Percentiles rank a stretch among this genome's conserved stretches.
Evolutionary conservation across 23 red algal genomes (phyloP).

Genomic region (Gracilariopsis chorda): DNA sequence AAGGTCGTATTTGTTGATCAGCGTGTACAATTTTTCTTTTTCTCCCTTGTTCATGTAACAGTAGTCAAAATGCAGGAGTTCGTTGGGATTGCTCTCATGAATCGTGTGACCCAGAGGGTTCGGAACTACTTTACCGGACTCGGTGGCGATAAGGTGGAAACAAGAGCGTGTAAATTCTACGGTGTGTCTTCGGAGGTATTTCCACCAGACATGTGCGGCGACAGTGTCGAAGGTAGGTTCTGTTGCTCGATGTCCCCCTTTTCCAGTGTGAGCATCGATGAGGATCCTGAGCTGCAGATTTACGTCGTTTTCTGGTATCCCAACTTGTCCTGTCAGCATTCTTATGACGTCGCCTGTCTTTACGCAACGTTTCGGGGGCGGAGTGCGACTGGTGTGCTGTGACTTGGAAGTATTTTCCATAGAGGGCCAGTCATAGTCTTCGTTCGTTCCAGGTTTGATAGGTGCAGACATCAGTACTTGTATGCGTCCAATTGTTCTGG

Average conservation of each 20-base stretch:
- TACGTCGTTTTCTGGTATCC: not conserved
- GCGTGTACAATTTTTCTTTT: constrained; percentile 5
- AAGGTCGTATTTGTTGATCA: constrained; percentile 36
- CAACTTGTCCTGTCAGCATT: not conserved
- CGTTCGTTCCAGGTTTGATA: not conserved
- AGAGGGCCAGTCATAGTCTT: not conserved
- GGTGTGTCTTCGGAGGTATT: not conserved
- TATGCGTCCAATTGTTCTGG: not conserved
- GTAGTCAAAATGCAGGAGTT: constrained; percentile 37
- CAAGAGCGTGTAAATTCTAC: not conserved
- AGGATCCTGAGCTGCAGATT: constrained; percentile 6
- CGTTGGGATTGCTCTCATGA: not conserved
- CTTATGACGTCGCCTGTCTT: not conserved
- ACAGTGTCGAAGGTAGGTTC: not conserved
- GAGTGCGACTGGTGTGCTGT: not conserved
- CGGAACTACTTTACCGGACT: not conserved
- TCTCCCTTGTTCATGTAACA: not conserved
- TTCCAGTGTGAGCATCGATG: constrained; percentile 16
- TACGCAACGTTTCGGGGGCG: not conserved
- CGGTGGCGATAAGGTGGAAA: not conserved
- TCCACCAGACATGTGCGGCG: not conserved
- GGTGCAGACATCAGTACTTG: not conserved
- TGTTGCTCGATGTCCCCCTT: constrained; percentile 3
- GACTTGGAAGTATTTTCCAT: not conserved
- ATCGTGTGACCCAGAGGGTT: not conserved